Conservation (phyloP, 106 monocot species). For the Gastrodia elata region DNA sequence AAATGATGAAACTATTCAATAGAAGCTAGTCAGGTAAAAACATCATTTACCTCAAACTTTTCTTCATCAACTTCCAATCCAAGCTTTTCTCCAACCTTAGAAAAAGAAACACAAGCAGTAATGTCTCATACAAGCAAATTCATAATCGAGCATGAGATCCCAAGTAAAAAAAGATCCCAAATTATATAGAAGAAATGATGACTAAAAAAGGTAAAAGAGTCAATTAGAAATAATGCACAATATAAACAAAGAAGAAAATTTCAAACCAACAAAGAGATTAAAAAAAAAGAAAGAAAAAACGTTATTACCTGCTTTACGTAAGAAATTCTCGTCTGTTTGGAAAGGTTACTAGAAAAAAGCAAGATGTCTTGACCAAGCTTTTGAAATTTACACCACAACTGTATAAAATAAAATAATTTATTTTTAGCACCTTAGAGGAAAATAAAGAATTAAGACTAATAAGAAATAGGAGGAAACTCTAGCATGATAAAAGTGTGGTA, state of each 20-base stretch:
- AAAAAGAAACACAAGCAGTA: constrained; percentile 1
- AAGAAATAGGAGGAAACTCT: too few species aligned
- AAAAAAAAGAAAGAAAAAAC: neutral
- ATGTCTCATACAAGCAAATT: constrained; percentile 6
- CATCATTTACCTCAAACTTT: constrained; percentile 30
- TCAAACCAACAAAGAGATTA: neutral
- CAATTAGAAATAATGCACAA: neutral
- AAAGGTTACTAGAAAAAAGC: constrained; percentile 56
- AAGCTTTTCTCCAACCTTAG: constrained; percentile 27
- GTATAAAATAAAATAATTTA: too few species aligned
- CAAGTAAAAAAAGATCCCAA: neutral
- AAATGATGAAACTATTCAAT: neutral
- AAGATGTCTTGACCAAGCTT: constrained; percentile 61
- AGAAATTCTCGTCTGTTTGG: constrained; percentile 30
- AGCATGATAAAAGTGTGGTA: too few species aligned
- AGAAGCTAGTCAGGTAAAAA: neutral
- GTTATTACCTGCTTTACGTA: constrained; percentile 37
- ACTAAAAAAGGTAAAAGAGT: neutral
- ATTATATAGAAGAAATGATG: neutral
- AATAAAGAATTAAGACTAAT: too few species aligned
- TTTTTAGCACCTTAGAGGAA: too few species aligned
- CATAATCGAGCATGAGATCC: neutral
- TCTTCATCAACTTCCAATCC: constrained; percentile 12
- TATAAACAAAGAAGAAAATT: too few species aligned
- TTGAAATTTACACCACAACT: constrained; percentile 59